Evolutionary conservation across 805 yeast genomes (phyloP).

Genomic region (Yarrowia phangngaensis): DNA sequence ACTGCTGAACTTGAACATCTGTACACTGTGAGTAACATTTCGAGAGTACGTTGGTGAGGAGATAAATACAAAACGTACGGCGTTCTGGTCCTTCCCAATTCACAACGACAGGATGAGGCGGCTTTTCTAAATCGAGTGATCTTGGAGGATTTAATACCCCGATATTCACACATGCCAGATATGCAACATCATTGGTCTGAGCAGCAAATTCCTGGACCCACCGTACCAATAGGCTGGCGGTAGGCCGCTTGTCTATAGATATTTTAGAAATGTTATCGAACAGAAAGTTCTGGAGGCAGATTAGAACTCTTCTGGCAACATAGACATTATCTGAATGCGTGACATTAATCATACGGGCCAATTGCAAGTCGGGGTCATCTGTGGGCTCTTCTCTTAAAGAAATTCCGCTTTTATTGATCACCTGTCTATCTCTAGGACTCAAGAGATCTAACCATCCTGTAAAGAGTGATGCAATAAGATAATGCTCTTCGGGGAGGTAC

Average conservation of each 20-base stretch:
- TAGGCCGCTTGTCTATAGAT: background rate
- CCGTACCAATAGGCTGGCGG: background rate
- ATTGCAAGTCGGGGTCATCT: background rate
- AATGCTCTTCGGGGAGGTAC: constrained; percentile 11
- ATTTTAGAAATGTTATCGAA: background rate
- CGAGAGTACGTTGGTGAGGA: constrained; percentile 67
- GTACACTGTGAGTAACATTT: constrained; percentile 87
- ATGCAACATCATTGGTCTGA: constrained; percentile 8
- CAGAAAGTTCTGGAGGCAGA: background rate
- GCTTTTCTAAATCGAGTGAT: background rate
- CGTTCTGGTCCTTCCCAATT: constrained; percentile 16
- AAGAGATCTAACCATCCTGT: constrained; percentile 4
- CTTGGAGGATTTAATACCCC: constrained; percentile 3
- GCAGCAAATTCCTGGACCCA: constrained; percentile 13
- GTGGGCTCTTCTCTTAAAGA: background rate
- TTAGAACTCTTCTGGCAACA: constrained; percentile 4
- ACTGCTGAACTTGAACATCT: constrained; percentile 78
- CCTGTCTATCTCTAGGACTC: background rate
- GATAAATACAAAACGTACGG: constrained; percentile 51
- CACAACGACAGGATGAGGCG: constrained; percentile 19
- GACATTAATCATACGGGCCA: background rate
- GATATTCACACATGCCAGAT: constrained; percentile 5
- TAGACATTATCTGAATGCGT: constrained; percentile 8
- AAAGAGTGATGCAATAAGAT: constrained; percentile 15
- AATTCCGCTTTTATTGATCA: constrained; percentile 12